phyloP scores from a whole-genome alignment of 139 green algal genomes.

The Chlamydomonas sp. region DNA sequence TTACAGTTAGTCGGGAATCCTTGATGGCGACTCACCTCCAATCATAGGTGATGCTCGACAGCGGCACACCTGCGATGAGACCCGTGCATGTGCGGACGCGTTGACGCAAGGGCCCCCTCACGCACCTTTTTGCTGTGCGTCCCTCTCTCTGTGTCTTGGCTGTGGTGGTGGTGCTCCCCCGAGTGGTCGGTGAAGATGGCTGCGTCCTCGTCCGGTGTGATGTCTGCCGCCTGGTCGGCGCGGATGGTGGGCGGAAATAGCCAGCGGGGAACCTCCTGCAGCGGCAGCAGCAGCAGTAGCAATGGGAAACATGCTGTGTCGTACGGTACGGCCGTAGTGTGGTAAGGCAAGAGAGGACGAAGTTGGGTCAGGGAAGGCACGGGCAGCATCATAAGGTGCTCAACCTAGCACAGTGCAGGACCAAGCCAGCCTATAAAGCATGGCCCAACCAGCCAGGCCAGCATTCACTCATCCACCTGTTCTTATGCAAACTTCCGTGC shows the following conservation, averaged over 20 bases:
- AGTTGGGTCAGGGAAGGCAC: no score
- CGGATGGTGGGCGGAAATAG: constrained; percentile 31
- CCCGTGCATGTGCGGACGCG: no score
- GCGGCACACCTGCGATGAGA: no score
- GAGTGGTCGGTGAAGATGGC: not conserved
- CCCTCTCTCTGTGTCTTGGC: not conserved
- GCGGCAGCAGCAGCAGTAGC: not conserved
- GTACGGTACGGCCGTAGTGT: not conserved
- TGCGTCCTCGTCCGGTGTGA: not conserved
- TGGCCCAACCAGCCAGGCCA: no score
- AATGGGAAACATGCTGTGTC: no score
- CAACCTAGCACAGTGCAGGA: no score
- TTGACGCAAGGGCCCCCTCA: no score
- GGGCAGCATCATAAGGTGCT: no score
- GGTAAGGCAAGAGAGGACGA: not conserved
- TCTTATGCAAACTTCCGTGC: no score
- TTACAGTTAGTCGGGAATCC: not conserved
- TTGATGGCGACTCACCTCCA: not conserved
- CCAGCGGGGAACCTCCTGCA: constrained; percentile 22
- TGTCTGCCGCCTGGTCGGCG: constrained; percentile 13
- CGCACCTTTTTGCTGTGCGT: not conserved
- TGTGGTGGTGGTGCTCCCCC: not conserved
- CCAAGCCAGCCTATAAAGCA: no score
- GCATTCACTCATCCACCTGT: no score
- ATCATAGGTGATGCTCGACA: no score